Evolutionary conservation across 192 early-diverging fungal species (phyloP).

Genomic region (Lobosporangium transversale): DNA sequence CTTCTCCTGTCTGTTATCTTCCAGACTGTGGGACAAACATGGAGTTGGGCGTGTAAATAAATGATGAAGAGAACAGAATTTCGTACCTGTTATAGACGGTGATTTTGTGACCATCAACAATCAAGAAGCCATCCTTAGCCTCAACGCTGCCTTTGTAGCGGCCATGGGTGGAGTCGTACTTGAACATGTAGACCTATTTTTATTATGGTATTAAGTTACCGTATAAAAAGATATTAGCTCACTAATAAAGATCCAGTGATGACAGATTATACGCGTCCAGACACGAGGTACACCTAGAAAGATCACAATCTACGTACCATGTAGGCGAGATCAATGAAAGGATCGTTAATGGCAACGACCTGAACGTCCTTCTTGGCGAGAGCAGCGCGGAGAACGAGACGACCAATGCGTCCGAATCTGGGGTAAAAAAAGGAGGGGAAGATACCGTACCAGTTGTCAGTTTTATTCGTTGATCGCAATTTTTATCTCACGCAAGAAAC

Average conservation of each 20-base stretch:
- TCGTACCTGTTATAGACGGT: conserved; percentile 74
- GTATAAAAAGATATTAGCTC: too few relatives aligned
- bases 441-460: background rate
- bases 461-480: background rate
- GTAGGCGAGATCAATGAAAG: conserved; percentile 96
- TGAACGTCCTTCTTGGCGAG: conserved; percentile 77
- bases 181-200: conserved; percentile 86
- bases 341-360: conserved; percentile 96
- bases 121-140: conserved; percentile 84
- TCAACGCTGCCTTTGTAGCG: conserved; percentile 87
- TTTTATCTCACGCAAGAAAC: too few relatives aligned
- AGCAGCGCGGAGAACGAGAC: conserved; percentile 94
- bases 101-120: conserved; percentile 88
- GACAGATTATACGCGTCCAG: too few relatives aligned
- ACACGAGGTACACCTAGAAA: too few relatives aligned
- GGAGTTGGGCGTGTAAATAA: too few relatives aligned
- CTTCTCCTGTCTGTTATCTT: too few relatives aligned
- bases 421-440: background rate
- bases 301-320: conserved; percentile 76
- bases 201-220: background rate
- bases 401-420: conserved; percentile 98
- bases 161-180: conserved; percentile 99
- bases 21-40: too few relatives aligned
- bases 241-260: too few relatives aligned
- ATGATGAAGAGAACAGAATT: too few relatives aligned